Percentiles rank a stretch among this genome's conserved stretches.
Evolutionary conservation across 352 stramenopile species (phyloP).

Genomic region (Hyphochytrium catenoides): DNA sequence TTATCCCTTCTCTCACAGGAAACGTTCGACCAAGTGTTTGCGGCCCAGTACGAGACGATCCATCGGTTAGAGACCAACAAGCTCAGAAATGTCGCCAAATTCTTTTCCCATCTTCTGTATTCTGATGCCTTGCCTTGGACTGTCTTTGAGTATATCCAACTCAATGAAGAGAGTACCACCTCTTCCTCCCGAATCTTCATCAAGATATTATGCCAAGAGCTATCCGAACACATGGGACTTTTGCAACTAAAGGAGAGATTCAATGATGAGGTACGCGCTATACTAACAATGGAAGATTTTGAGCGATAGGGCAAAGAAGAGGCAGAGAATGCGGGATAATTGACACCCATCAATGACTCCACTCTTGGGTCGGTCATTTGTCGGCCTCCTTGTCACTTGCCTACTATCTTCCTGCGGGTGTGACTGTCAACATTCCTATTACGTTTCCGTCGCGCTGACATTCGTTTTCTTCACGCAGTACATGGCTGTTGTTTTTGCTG

Average conservation of each 20-base stretch:
- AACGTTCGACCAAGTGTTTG: conserved; percentile 84
- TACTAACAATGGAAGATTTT: no score
- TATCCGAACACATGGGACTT: conserved; percentile 88
- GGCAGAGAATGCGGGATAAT: no score
- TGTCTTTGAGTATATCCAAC: conserved; percentile 79
- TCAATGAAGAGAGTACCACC: conserved; percentile 98
- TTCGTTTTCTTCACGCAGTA: no score
- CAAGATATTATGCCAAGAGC: conserved; percentile 95
- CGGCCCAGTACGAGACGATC: conserved; percentile 81
- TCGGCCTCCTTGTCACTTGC: no score
- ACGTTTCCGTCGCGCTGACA: no score
- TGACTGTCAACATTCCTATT: no score
- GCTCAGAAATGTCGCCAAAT: conserved; percentile 92
- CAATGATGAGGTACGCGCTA: no score
- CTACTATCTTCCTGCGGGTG: no score
- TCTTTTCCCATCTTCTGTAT: conserved; percentile 93
- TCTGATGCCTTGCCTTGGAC: conserved; percentile 95
- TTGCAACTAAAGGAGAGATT: conserved; percentile 84
- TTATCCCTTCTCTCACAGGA: no score
- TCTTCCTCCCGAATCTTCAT: conserved; percentile 97
- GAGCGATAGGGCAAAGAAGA: no score
- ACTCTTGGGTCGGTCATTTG: no score
- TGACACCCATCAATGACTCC: no score
- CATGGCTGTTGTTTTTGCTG: conserved; percentile 71
- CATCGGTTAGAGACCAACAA: conserved; percentile 98